Conservation (phyloP, 768 basidiomycete species). For the Podaxis carcinomalis region DNA sequence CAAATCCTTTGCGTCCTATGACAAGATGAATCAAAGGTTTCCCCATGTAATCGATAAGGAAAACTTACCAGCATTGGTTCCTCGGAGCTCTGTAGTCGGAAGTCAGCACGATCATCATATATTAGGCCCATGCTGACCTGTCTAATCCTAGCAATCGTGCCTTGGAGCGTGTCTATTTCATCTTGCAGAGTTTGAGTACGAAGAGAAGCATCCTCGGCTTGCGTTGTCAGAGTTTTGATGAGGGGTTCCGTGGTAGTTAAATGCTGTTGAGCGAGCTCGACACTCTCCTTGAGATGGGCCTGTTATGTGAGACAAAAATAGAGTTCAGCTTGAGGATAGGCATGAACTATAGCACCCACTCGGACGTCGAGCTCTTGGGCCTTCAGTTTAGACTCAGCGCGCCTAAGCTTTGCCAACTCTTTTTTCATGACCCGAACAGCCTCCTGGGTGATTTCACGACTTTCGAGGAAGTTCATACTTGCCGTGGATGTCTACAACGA, state of each 20-base stretch:
- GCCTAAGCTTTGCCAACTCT: not conserved
- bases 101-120: not conserved
- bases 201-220: not conserved
- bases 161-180: not conserved
- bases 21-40: not conserved
- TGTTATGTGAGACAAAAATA: not conserved
- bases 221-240: not conserved
- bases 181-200: not conserved
- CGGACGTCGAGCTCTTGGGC: not conserved
- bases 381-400: not conserved
- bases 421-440: not conserved
- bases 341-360: not conserved
- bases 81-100: not conserved
- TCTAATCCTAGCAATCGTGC: not conserved
- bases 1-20: not conserved
- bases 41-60: not conserved
- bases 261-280: not conserved
- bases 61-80: not conserved
- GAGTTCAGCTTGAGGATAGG: not conserved
- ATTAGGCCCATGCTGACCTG: not conserved
- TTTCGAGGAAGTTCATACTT: slow-evolving; percentile 3
- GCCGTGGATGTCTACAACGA: not conserved
- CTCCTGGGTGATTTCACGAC: not conserved
- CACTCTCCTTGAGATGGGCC: not conserved
- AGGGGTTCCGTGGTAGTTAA: not conserved